Base-by-base conservation (phyloP, 2,329 filamentous ascomycete genomes). In the Thermomyces lanuginosus region DNA sequence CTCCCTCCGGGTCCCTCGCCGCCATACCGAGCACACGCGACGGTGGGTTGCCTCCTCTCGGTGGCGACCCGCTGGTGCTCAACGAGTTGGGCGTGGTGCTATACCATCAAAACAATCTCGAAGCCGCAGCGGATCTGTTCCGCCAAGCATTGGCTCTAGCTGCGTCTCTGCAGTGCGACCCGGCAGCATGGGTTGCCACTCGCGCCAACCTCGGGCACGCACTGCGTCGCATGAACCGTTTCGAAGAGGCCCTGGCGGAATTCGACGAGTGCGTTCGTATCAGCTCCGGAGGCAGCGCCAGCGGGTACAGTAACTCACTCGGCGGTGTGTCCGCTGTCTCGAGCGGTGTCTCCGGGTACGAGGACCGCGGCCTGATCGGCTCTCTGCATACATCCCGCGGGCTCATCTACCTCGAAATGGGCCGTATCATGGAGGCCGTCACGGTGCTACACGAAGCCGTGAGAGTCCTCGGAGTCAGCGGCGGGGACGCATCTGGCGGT, bases 71-170 rank as follows among this genome's bases (percentile, higher is more conserved):
- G 0, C 58, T 95, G 4, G 69, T 98, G 3, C 64, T 98, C 29
- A 98, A 98, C 48, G 89, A 98, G 56, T 76, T 95, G 57, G 91
- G 86, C 3, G 75, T 95, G 3, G 83, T 93, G n/a, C 76, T 82
- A 38, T 98, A 92, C 46, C 83, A 95, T 48, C 82, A 93, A 48
- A 74, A 80, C 39, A 69, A 78, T 26, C 68, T 82, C 5, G 64
- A 72, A 32, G 73, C 78, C 13, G 82, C 89, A 0, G 71, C 80
- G 6, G 65, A 71, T 16, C 69, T 84, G 35, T 95, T 98, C 50
- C 64, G 65, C 5, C 69, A 74, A 34, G 80, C 89, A 0, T 66
- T 98, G 10, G 60, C 66, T 24, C 70, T 92, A 28, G 79, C 83
- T 2, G 67, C 73, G 3, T 75, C 86, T 19, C 82, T 91, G 35